Conservation (phyloP, 352 stramenopile species). For the Plasmopara viticola region DNA sequence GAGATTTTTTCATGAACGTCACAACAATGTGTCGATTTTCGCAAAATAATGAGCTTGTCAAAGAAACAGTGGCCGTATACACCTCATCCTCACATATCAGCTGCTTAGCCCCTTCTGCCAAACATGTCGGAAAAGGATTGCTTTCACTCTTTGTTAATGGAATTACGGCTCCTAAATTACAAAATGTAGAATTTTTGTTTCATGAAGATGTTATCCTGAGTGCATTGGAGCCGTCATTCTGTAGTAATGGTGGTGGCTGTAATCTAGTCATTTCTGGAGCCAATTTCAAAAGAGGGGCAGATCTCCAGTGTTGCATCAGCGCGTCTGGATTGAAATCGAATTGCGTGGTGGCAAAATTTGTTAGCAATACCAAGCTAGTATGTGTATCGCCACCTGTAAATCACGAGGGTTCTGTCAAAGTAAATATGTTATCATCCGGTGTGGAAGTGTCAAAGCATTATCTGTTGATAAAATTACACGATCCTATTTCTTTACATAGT, state of each 20-base stretch:
- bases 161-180: conserved; percentile 15
- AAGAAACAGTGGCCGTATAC: conserved; percentile 3
- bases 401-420: conserved; percentile 3
- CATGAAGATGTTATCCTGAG: conserved; percentile 25
- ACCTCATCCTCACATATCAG: conserved; percentile 16
- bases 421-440: conserved; percentile 22
- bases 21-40: conserved; percentile 32
- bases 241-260: conserved; percentile 33
- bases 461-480: conserved; percentile 26
- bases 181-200: conserved; percentile 31
- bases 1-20: conserved; percentile 20
- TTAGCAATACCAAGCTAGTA: conserved; percentile 28
- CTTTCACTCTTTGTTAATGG: conserved; percentile 31
- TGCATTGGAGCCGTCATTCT: conserved; percentile 40
- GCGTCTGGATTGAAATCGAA: not conserved
- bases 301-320: conserved; percentile 55
- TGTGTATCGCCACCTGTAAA: conserved; percentile 27
- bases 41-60: conserved; percentile 3
- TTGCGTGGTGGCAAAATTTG: conserved; percentile 23
- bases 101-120: conserved; percentile 19
- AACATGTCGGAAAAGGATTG: conserved; percentile 5
- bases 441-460: conserved; percentile 2
- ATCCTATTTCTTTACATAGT: conserved; percentile 18
- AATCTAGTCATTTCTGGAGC: conserved; percentile 13
- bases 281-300: conserved; percentile 30